Evolutionary conservation across 1,284 basidiomycete species (phyloP).

Genomic region (Rhodotorula glutinis): DNA sequence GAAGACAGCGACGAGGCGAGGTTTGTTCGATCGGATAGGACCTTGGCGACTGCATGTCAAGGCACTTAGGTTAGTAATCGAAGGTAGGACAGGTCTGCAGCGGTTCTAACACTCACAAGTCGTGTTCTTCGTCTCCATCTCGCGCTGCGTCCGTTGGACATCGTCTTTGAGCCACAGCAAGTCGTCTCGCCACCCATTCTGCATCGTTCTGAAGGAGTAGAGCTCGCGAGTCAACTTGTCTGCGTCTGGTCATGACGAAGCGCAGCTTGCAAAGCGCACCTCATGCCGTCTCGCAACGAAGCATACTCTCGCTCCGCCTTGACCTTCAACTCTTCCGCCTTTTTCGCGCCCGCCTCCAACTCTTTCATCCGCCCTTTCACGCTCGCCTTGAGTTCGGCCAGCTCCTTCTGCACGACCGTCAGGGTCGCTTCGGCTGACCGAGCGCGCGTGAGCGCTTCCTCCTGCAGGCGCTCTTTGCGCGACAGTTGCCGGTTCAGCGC

Average conservation of each 20-base stretch:
- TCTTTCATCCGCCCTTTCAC: conserved; percentile 41
- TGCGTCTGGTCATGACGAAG: too few relatives aligned
- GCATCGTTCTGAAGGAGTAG: conserved; percentile 9
- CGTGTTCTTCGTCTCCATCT: conserved; percentile 6
- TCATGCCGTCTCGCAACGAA: conserved; percentile 29
- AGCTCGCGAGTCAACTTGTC: too few relatives aligned
- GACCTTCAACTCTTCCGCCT: conserved; percentile 37
- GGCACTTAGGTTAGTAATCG: too few relatives aligned
- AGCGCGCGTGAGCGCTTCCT: conserved; percentile 56
- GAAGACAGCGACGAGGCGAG: neutral
- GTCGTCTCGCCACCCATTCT: conserved; percentile 30
- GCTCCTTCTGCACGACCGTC: conserved; percentile 23
- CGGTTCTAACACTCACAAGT: conserved; percentile 1
- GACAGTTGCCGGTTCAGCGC: conserved; percentile 77
- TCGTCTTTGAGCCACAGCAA: conserved; percentile 30
- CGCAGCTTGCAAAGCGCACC: conserved; percentile 1
- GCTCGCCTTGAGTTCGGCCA: conserved; percentile 20
- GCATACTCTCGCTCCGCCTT: conserved; percentile 38
- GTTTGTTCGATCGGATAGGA: neutral
- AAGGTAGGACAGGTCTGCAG: neutral
- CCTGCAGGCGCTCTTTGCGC: conserved; percentile 74
- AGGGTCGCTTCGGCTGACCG: conserved; percentile 45
- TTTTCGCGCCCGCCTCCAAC: conserved; percentile 40
- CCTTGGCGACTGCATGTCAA: conserved; percentile 13
- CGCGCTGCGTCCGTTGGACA: conserved; percentile 18